Conservation (phyloP, 2,329 filamentous ascomycete genomes). For the Polytolypa hystricis region DNA sequence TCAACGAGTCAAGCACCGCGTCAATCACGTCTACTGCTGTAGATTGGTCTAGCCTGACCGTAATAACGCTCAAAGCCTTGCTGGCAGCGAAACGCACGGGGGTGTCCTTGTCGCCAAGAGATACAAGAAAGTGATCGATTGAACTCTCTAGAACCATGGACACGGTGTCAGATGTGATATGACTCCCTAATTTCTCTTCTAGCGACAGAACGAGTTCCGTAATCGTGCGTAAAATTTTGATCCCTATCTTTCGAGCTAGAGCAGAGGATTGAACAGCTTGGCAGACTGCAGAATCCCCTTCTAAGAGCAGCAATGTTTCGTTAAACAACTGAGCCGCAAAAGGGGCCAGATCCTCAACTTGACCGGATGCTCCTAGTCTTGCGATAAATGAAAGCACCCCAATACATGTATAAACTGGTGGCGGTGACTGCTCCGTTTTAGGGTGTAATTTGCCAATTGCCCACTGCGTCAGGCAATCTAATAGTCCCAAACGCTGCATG, state of each 20-base stretch:
- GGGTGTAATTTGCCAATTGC: slow-evolving; percentile 51
- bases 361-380: slow-evolving; percentile 59
- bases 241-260: slow-evolving; percentile 65
- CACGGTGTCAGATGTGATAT: slow-evolving; percentile 21
- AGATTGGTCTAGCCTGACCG: slow-evolving; percentile 63
- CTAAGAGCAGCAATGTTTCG: slow-evolving; percentile 49
- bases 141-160: slow-evolving; percentile 60
- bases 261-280: slow-evolving; percentile 57
- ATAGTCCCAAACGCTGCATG: slow-evolving; percentile 68
- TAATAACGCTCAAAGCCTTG: slow-evolving; percentile 81
- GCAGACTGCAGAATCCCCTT: slow-evolving; percentile 39
- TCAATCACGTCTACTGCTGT: slow-evolving; percentile 84
- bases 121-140: slow-evolving; percentile 70
- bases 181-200: slow-evolving; percentile 25
- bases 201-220: slow-evolving; percentile 53
- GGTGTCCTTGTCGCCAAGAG: slow-evolving; percentile 76
- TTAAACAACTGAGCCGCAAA: slow-evolving; percentile 57
- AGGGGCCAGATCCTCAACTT: slow-evolving; percentile 61
- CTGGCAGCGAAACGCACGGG: slow-evolving; percentile 83
- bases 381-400: slow-evolving; percentile 71
- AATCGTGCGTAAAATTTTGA: slow-evolving; percentile 74
- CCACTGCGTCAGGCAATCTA: slow-evolving; percentile 60
- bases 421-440: slow-evolving; percentile 24
- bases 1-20: slow-evolving; percentile 61
- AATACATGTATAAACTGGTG: slow-evolving; percentile 62